Evolutionary conservation across 2,329 filamentous ascomycete species (phyloP), one percentile per base, ranked within the genome.

Genomic region (Alternaria infectoria): DNA sequence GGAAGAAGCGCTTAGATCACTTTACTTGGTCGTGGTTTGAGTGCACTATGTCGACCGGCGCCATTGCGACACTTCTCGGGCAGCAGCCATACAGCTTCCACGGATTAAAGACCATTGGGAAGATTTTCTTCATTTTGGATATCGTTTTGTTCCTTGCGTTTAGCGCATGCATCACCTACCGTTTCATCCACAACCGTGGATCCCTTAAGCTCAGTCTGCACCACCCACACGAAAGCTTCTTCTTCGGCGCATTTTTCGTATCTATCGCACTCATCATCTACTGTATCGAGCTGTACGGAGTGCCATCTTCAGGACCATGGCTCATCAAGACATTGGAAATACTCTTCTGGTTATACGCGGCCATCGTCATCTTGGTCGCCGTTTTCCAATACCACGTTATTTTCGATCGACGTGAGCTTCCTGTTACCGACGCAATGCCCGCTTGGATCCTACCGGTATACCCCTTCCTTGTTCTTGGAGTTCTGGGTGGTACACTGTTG

Each of bases 331-430:
- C 84, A 0, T 83, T 93, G 5, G 84, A 89, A 57, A 82, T 89
- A 0, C 82, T 87, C 1, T 94, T 92, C 77, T 94, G 91, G 91
- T 77, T 83, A 0, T 94, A 93, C 72, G 84, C 89, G 11, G 81
- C 82, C 3, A 76, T 86, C 23, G 70, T 70, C 6, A 62, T 66
- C 15, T 50, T 74, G 3, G 70, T 73, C n/a, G 70, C 90, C 76
- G 97, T 98, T 91, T 89, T 98, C 71, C 95, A 98, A 86, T 98
- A 98, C 84, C 95, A 98, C 81, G 96, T 98, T 77, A 91, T 97
- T 78, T 98, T 98, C 87, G 94, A 90, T 82, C 88, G 92, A 76
- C 93, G 97, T 73, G 64, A 73, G 47, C 70, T 82, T 15, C 77
- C 74, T 46, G 72, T 81, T 12, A 71, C 77, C 6, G 78, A 80